phyloP scores from a whole-genome alignment of 352 stramenopile species.

The Pythium sukuiense region DNA sequence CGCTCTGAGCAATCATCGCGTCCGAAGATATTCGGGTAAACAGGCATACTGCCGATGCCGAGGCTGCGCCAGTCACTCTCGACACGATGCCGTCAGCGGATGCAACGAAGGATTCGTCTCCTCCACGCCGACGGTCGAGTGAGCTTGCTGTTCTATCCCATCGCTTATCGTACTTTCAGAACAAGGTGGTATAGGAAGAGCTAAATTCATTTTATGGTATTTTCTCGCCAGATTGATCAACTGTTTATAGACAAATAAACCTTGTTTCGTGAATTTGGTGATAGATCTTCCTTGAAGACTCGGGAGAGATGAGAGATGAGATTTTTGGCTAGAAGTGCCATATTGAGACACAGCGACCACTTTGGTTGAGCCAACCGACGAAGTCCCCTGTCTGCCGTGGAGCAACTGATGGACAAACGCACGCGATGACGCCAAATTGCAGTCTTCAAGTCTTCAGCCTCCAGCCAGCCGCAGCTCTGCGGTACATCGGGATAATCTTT shows the following conservation, averaged over 20 bases:
- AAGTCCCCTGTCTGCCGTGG: neutral
- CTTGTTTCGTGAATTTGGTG: constrained; percentile 1
- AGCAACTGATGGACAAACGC: neutral
- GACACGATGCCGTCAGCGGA: too few species aligned
- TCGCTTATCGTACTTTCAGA: neutral
- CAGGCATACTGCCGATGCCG: neutral
- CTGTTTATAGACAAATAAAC: neutral
- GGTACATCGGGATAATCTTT: neutral
- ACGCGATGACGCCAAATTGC: neutral
- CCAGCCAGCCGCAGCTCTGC: neutral
- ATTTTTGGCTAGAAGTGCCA: constrained; percentile 7
- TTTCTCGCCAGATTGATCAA: neutral
- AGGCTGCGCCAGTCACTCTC: neutral
- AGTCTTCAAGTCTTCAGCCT: neutral
- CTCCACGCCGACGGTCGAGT: neutral
- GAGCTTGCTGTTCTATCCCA: neutral
- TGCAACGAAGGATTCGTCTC: neutral
- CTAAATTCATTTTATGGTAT: neutral
- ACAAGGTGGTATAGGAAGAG: neutral
- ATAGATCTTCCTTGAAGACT: neutral
- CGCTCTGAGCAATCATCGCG: neutral
- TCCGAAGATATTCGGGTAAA: neutral
- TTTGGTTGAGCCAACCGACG: neutral
- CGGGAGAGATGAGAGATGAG: constrained; percentile 3
- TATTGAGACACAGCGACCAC: neutral